Evolutionary conservation across 2,329 filamentous ascomycete species (phyloP).

Genomic region (Pyricularia sp.): DNA sequence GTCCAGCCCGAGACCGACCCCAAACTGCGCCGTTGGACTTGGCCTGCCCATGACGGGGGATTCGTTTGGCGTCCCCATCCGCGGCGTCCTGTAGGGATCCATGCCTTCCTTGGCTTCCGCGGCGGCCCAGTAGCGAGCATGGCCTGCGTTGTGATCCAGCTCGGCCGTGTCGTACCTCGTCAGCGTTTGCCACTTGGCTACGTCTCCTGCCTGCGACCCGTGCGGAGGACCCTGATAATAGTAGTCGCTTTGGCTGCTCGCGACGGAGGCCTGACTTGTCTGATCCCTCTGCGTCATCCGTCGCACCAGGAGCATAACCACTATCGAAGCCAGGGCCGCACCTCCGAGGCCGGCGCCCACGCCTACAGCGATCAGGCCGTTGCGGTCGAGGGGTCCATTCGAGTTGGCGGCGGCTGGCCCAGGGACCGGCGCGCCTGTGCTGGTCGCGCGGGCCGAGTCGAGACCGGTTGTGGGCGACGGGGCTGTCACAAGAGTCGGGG

Average conservation of each 20-base stretch:
- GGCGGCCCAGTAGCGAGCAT: background rate
- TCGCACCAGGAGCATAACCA: background rate
- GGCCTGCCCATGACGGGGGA: background rate
- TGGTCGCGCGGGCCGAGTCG: background rate
- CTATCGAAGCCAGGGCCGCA: background rate
- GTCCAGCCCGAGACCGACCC: background rate
- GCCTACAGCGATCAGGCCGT: background rate
- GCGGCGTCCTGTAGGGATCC: background rate
- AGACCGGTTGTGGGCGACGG: background rate
- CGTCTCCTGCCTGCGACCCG: background rate
- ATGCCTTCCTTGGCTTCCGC: background rate
- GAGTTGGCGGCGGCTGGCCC: background rate
- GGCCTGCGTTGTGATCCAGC: background rate
- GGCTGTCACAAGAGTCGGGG: background rate
- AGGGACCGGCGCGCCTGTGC: background rate
- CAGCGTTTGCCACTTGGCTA: background rate
- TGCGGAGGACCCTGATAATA: background rate
- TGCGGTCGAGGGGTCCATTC: background rate
- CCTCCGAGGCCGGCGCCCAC: constrained; percentile 1
- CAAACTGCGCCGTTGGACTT: background rate
- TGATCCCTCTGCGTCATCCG: background rate
- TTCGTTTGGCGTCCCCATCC: background rate
- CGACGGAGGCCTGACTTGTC: background rate
- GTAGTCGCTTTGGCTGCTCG: background rate
- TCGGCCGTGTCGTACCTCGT: background rate